A percentile compares a stretch with the other conserved stretches of the same genome.
These are phyloP conservation scores for Backusella luteola DNA, from an alignment of 192 early-diverging fungal species.

Conservation along the genomic window DNA sequence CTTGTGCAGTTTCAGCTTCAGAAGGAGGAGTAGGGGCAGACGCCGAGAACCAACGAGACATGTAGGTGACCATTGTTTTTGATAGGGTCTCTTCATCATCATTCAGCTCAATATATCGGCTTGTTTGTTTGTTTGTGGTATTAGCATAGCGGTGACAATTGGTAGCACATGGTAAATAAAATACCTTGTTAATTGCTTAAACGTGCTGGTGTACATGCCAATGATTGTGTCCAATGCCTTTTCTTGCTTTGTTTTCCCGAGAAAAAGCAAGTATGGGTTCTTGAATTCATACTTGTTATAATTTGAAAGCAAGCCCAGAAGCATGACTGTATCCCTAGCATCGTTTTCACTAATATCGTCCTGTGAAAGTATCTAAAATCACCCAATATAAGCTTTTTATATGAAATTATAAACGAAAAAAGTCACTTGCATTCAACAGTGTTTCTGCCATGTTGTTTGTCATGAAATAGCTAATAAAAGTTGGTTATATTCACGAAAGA, in stretches of 20 bases:
- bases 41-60: constrained; percentile 20
- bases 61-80: constrained; percentile 16
- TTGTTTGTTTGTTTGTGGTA: background rate
- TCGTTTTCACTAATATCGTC: constrained; percentile 31
- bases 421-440: constrained; percentile 38
- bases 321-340: constrained; percentile 38
- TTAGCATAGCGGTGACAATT: background rate
- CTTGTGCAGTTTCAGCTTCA: background rate
- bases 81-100: constrained; percentile 45
- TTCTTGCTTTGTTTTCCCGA: constrained; percentile 35
- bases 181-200: background rate
- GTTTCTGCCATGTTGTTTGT: constrained; percentile 44
- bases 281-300: constrained; percentile 57
- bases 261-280: constrained; percentile 45
- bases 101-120: constrained; percentile 40
- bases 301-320: constrained; percentile 51
- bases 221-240: constrained; percentile 30
- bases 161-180: background rate
- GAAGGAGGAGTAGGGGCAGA: background rate
- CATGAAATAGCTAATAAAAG: constrained; percentile 46
- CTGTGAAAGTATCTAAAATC: constrained; percentile 37
- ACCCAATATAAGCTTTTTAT: background rate
- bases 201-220: background rate
- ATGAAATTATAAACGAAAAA: background rate
- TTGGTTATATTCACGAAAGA: background rate